A percentile compares a stretch with the other conserved stretches of the same genome.
phyloP scores from a whole-genome alignment of 2,329 filamentous ascomycete genomes.

The Dryadomyces quercus-mongolicae region DNA sequence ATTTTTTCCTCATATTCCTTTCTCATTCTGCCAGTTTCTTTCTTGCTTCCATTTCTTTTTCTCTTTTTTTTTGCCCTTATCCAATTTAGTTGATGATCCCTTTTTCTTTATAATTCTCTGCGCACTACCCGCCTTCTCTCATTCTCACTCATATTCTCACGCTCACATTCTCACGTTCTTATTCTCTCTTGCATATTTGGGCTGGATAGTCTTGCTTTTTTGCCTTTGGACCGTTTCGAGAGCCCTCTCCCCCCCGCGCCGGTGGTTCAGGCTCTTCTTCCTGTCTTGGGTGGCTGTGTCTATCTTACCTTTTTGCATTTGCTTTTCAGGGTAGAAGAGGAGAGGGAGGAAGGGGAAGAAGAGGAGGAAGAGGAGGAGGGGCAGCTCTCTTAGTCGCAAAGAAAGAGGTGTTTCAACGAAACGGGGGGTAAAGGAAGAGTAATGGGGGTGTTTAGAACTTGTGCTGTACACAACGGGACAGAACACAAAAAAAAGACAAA shows the following conservation, averaged over 20 bases:
- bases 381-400: background rate
- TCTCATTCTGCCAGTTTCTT: background rate
- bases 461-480: background rate
- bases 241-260: too few relatives aligned
- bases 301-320: too few relatives aligned
- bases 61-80: background rate
- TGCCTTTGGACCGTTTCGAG: too few relatives aligned
- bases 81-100: background rate
- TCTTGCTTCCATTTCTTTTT: background rate
- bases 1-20: background rate
- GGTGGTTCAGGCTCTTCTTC: too few relatives aligned
- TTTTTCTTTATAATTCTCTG: background rate
- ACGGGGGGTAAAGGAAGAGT: background rate
- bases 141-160: background rate
- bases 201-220: too few relatives aligned
- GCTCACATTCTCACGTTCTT: background rate
- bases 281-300: too few relatives aligned
- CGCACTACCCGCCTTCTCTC: background rate
- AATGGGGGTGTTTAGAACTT: background rate
- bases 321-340: too few relatives aligned
- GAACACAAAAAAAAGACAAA: background rate
- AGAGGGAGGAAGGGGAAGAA: too few relatives aligned
- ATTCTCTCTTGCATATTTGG: background rate
- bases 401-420: background rate
- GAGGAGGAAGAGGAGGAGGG: too few relatives aligned